Evolutionary conservation across 208 protist genomes (phyloP), one percentile per base, ranked within the genome.

Genomic region (Trypanosomatidae sp.): DNA sequence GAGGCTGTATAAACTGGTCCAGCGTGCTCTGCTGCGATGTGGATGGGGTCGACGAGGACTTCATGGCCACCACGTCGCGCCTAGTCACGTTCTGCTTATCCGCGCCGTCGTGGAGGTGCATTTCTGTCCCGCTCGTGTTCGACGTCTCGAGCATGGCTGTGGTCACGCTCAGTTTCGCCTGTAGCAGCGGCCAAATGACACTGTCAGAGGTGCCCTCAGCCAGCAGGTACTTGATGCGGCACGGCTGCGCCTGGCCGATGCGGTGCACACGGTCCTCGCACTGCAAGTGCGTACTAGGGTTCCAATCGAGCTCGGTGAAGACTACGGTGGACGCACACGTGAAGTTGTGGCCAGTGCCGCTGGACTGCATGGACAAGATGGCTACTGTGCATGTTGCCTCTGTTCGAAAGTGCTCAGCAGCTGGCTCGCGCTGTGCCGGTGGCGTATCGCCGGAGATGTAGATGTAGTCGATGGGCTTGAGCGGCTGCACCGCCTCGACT

Each of bases 301-400:
- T 98, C 98, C 98, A 99, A 82, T 96, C 97, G 5, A 99, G 85
- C 84, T 99, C 98, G 1, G 96, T 92, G 88, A 99, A 99, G 3
- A 99, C 86, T 0, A 99, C 98, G 10, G 91, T 97, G 33, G 86
- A 89, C 52, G 97, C 95, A 60, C 89, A 93, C 10, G 92, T 98
- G 50, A 99, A 86, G 71, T 98, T 99, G 59, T 99, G 87, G 15
- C 98, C 98, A 33, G 92, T 95, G n/a, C 98, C 97, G 71, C 97
- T 98, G 1, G 97, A 97, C 52, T 91, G 93, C 84, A 99, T 98
- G n/a, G 91, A 97, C 12, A 98, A 79, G 44, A 98, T 85, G 2
- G 95, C 96, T 15, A 97, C 87, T 19, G 83, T 76, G 76, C 91
- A 97, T 5, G 73, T 82, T 5, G 87, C 77, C 39, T 84, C 76